Base-by-base conservation (phyloP, 23 red algal genomes). In the Chondrus crispus region DNA sequence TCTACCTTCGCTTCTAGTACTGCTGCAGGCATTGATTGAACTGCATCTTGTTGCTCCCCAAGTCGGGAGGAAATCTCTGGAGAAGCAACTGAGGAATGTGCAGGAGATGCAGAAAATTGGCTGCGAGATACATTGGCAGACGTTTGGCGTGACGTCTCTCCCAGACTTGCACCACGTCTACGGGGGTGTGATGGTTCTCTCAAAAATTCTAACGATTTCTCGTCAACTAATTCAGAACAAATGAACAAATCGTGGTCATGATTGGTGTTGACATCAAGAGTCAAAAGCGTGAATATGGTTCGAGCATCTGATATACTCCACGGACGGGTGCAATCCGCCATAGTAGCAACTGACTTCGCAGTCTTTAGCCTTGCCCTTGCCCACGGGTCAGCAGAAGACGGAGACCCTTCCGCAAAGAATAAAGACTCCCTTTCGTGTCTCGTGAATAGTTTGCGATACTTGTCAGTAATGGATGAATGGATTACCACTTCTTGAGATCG, bases 201-300 rank as follows among this genome's bases (percentile, higher is more conserved):
- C 77, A 92, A 62, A 54, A 73, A 92, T 58, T 92, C 89, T 11
- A 92, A 29, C 2, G 89, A 81, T 39, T 68, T 68, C 46, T 92
- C 89, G 45, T 92, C 89, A 43, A 92, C 89, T 49, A 92, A 71
- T n/a, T 92, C 89, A 16, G 89, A 69, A 45, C 76, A 82, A 41
- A 92, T 92, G 46, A 83, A 92, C 5, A 92, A 43, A 82, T 92
- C 60, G 12, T 82, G 77, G 29, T 92, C 89, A 37, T 66, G 37
- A 52, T 66, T 84, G 20, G 79, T 92, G 43, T 42, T 68, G n/a
- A 84, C 79, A 83, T 92, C 89, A 75, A 92, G 38, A 24, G 89
- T 81, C 7, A 92, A 22, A 12, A 92, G 49, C 50, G 89, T 84
- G 68, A 92, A 81, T 30, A 92, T 68, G 4, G 89, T 83, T 16